Evolutionary conservation across 1,284 basidiomycete species (phyloP), one percentile per base, ranked within the genome.

Genomic region (Coriolopsis trogii): DNA sequence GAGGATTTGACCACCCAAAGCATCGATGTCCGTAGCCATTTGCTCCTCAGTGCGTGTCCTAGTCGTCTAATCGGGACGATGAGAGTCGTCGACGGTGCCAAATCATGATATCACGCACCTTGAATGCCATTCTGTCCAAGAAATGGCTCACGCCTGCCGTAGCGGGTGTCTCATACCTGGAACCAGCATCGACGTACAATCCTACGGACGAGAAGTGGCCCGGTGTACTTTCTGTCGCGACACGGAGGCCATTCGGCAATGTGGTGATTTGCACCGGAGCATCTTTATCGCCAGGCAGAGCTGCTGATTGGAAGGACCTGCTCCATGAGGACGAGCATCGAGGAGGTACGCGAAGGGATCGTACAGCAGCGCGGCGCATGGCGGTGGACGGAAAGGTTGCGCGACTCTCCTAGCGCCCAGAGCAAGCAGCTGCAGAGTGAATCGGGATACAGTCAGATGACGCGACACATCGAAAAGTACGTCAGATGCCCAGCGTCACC

Each of bases 131-230:
- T 58, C 95, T 82, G 66, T 98, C 95, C 31, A 98, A 69, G 64
- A 98, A 89, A 78, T 98, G 95, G 58, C 92, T 93, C 6, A 88
- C 86, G 1, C 96, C 96, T 16, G 84, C 86, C 0, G 82, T 90
- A 45, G 81, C 73, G 8, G 80, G 73, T 12, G 82, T 85, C 71
- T 99, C 96, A 77, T 91, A 96, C n/a, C 96, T 81, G 30, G 92
- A 88, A 20, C 97, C 96, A 4, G 93, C 93, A 68, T 98, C 94
- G 59, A 98, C 81, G 64, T 95, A 98, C 29, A 99, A 82, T 15
- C 95, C 96, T 1, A 97, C 82, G 1, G 95, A 90, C 44, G 95
- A 91, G 70, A 99, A 98, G 73, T 99, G 95, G 8, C 95, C 93
- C 0, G 95, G 95, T 1, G 90, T 90, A 2, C 81, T 78, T 71